These are phyloP conservation scores for Tetramitus jugosus DNA, from an alignment of 208 protist genomes.

Conservation along the genomic window DNA sequence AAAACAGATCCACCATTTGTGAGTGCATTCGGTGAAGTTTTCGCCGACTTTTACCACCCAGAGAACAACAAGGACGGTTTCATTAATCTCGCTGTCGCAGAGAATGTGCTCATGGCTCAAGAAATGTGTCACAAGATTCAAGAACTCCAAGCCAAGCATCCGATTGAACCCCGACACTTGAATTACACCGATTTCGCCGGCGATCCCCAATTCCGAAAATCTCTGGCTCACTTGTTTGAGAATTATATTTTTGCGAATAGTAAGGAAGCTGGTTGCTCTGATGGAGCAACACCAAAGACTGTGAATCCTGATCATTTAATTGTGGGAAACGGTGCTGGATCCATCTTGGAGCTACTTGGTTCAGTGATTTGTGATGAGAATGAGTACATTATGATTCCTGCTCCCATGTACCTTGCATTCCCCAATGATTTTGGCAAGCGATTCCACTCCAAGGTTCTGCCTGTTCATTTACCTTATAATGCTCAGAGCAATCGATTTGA, in stretches of 20 bases:
- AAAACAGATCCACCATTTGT: background rate
- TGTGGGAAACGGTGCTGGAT: slow-evolving; percentile 4
- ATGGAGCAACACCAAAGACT: too few relatives aligned
- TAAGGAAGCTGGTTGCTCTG: too few relatives aligned
- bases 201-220: background rate
- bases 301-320: background rate
- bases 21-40: background rate
- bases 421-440: background rate
- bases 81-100: slow-evolving; percentile 11
- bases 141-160: background rate
- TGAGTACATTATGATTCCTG: slow-evolving; percentile 10
- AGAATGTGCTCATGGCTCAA: background rate
- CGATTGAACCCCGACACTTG: background rate
- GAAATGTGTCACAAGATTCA: background rate
- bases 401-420: background rate
- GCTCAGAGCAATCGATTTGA: background rate
- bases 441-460: background rate
- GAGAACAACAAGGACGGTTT: background rate
- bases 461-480: background rate
- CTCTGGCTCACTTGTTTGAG: background rate
- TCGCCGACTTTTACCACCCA: background rate
- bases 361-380: background rate
- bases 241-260: background rate
- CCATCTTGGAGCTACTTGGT: background rate
- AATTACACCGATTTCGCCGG: slow-evolving; percentile 1